Conservation (phyloP, 148 eudicot species). For the Spergularia bocconei region DNA sequence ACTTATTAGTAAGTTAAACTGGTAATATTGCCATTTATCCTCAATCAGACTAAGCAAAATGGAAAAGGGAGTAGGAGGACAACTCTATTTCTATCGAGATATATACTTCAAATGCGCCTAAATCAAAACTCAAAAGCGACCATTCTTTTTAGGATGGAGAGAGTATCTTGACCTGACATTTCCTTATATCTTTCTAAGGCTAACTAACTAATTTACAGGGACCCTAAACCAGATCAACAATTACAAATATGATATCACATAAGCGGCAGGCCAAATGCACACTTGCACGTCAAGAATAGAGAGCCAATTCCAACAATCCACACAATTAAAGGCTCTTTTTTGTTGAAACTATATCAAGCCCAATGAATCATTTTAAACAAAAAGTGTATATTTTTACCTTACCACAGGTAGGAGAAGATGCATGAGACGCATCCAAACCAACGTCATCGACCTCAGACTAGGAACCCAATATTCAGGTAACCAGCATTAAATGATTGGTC, state of each 20-base stretch:
- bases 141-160: background rate
- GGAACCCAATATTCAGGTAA: background rate
- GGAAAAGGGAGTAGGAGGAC: background rate
- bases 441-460: background rate
- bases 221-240: background rate
- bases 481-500: background rate
- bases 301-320: background rate
- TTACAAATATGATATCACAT: background rate
- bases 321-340: background rate
- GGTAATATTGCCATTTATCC: background rate
- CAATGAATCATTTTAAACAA: background rate
- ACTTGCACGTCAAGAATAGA: background rate
- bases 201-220: background rate
- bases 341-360: slow-evolving; percentile 1
- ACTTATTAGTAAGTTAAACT: background rate
- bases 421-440: background rate
- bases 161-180: background rate
- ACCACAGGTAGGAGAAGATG: background rate
- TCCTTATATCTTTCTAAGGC: background rate
- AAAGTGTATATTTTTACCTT: slow-evolving; percentile 1
- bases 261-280: background rate
- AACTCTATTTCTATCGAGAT: background rate
- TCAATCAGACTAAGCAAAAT: background rate
- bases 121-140: background rate
- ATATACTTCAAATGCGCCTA: background rate